These are phyloP conservation scores for Alternaria arbusti DNA, from an alignment of 2,329 filamentous ascomycete species.

Conservation along the genomic window DNA sequence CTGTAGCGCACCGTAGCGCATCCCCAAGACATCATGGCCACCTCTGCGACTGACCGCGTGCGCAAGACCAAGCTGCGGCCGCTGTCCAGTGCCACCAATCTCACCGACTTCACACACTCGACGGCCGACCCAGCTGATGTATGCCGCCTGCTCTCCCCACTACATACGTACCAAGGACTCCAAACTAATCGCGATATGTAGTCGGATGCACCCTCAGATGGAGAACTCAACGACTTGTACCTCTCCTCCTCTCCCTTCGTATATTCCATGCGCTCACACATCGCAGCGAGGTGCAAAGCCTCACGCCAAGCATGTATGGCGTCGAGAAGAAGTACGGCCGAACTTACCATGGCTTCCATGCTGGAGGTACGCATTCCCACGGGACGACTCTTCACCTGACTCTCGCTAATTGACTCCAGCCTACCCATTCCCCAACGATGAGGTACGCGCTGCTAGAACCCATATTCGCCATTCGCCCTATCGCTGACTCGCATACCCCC, in stretches of 20 bases:
- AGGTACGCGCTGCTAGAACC: constrained; percentile 28
- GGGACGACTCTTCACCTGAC: neutral
- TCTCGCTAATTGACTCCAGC: constrained; percentile 39
- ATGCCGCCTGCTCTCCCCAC: constrained; percentile 16
- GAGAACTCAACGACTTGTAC: constrained; percentile 40
- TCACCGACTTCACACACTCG: constrained; percentile 25
- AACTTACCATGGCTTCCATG: constrained; percentile 50
- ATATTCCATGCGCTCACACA: constrained; percentile 23
- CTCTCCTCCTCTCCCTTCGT: neutral
- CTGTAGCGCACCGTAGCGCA: constrained; percentile 4
- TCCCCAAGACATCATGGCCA: constrained; percentile 12
- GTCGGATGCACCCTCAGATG: constrained; percentile 43
- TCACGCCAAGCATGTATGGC: constrained; percentile 49
- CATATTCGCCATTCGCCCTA: constrained; percentile 1
- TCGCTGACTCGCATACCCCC: constrained; percentile 18
- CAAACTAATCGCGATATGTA: constrained; percentile 28
- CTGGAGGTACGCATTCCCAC: constrained; percentile 43
- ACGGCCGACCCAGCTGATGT: constrained; percentile 24
- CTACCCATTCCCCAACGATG: constrained; percentile 49
- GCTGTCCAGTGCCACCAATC: constrained; percentile 28
- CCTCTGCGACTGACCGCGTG: constrained; percentile 4
- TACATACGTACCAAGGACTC: constrained; percentile 3
- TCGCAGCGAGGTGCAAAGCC: constrained; percentile 46
- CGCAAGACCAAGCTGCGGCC: constrained; percentile 18
- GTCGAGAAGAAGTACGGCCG: constrained; percentile 50